phyloP scores from a whole-genome alignment of 257 asterid genomes.

The Scutellaria minor region DNA sequence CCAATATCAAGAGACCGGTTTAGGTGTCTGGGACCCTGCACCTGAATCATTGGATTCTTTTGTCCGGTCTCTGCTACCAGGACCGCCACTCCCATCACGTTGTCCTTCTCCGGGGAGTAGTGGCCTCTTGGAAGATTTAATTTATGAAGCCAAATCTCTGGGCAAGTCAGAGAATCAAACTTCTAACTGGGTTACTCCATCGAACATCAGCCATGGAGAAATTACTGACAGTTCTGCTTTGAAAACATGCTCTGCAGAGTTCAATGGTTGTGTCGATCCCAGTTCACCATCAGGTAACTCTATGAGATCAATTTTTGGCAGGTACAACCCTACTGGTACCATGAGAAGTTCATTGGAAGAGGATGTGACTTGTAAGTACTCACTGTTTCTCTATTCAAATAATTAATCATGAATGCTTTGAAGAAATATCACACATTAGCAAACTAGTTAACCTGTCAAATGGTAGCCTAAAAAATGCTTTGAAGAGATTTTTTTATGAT shows the following conservation, averaged over 20 bases:
- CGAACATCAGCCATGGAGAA: slow-evolving; percentile 45
- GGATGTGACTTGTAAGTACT: slow-evolving; percentile 42
- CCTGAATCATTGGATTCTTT: slow-evolving; percentile 54
- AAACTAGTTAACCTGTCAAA: background rate
- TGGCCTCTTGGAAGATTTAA: slow-evolving; percentile 71
- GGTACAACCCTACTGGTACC: slow-evolving; percentile 44
- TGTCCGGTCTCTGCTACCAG: slow-evolving; percentile 50
- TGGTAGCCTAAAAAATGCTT: background rate
- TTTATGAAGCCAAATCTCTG: slow-evolving; percentile 58
- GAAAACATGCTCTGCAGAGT: slow-evolving; percentile 39
- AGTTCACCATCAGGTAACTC: slow-evolving; percentile 50
- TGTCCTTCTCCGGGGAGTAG: slow-evolving; percentile 63
- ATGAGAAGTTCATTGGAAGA: slow-evolving; percentile 44
- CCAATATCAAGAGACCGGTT: slow-evolving; percentile 64
- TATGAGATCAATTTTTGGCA: slow-evolving; percentile 42
- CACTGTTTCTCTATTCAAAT: slow-evolving; percentile 8
- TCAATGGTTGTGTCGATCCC: slow-evolving; percentile 46
- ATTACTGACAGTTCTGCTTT: slow-evolving; percentile 44
- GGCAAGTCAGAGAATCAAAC: slow-evolving; percentile 49
- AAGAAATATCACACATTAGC: background rate
- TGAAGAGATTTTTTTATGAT: background rate
- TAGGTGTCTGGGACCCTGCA: slow-evolving; percentile 57
- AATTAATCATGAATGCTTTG: slow-evolving; percentile 1
- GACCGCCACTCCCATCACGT: slow-evolving; percentile 44
- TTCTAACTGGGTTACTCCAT: slow-evolving; percentile 46